Evolutionary conservation across 2,329 filamentous ascomycete genomes (phyloP).

Genomic region (Diaporthe citrichinensis): DNA sequence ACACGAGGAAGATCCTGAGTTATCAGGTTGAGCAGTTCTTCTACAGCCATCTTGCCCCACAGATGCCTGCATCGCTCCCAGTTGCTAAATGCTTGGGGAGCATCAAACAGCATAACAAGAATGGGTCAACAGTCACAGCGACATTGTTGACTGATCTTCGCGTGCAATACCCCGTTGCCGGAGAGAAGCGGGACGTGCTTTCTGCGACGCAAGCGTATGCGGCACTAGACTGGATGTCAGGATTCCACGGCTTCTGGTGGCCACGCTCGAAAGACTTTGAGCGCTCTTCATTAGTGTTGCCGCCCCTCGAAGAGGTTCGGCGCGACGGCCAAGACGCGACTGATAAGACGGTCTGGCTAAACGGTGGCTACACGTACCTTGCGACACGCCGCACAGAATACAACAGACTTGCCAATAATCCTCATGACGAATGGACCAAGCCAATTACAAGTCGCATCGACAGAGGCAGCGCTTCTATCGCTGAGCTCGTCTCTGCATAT

Average conservation of each 20-base stretch:
- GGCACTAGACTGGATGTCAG: constrained; percentile 73
- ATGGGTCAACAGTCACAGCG: constrained; percentile 56
- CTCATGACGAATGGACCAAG: constrained; percentile 66
- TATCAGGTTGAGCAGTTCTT: constrained; percentile 79
- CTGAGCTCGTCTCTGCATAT: constrained; percentile 67
- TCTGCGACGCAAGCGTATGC: constrained; percentile 62
- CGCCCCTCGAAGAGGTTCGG: constrained; percentile 67
- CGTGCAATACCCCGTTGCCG: constrained; percentile 66
- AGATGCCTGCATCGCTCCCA: constrained; percentile 57
- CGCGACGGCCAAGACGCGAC: constrained; percentile 31
- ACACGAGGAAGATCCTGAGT: constrained; percentile 75
- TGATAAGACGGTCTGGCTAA: constrained; percentile 66
- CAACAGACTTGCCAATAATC: constrained; percentile 54
- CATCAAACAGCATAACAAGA: constrained; percentile 50
- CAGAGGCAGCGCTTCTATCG: constrained; percentile 45
- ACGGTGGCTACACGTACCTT: constrained; percentile 79
- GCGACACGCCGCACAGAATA: constrained; percentile 73
- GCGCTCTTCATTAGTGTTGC: constrained; percentile 57
- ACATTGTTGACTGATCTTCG: constrained; percentile 72
- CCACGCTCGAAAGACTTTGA: constrained; percentile 48
- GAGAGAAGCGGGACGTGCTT: constrained; percentile 66
- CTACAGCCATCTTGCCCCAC: constrained; percentile 69
- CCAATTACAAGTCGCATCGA: constrained; percentile 58
- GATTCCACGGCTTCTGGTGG: constrained; percentile 72
- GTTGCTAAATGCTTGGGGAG: constrained; percentile 67